Evolutionary conservation across 2,329 filamentous ascomycete genomes (phyloP).

Genomic region (Colletotrichum sidae): DNA sequence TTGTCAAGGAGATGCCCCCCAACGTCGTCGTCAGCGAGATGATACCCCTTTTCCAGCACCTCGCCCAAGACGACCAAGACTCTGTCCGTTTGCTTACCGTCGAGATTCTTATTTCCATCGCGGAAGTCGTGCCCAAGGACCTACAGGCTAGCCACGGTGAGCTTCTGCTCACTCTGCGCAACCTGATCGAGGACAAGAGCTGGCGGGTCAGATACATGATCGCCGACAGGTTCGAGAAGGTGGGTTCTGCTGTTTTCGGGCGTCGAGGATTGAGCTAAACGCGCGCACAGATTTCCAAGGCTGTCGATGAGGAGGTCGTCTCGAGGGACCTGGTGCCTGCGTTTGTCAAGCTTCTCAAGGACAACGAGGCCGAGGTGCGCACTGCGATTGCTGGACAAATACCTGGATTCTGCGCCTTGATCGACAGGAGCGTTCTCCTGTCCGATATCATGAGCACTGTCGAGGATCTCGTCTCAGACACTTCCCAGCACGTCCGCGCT

Average conservation of each 20-base stretch:
- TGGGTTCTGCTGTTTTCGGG: constrained; percentile 48
- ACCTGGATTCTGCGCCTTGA: constrained; percentile 91
- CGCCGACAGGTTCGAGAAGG: constrained; percentile 97
- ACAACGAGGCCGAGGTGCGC: constrained; percentile 96
- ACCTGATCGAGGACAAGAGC: constrained; percentile 98
- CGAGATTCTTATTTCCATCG: constrained; percentile 94
- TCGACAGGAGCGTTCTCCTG: constrained; percentile 88
- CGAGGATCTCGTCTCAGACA: constrained; percentile 95
- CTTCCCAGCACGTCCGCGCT: constrained; percentile 95
- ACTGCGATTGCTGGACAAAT: constrained; percentile 98
- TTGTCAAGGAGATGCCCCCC: constrained; percentile 96
- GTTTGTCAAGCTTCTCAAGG: constrained; percentile 97
- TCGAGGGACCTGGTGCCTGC: constrained; percentile 93
- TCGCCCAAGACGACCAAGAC: constrained; percentile 96
- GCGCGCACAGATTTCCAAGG: constrained; percentile 85
- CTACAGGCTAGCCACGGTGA: constrained; percentile 97
- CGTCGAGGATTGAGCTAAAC: constrained; percentile 36
- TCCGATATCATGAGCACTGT: constrained; percentile 97
- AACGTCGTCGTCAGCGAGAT: constrained; percentile 96
- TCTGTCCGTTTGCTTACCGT: constrained; percentile 96
- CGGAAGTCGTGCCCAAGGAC: constrained; percentile 97
- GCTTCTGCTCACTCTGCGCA: constrained; percentile 88
- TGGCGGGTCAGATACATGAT: constrained; percentile 99
- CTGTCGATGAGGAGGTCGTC: constrained; percentile 96
- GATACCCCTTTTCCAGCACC: constrained; percentile 98